Base-by-base conservation (phyloP, 352 stramenopile species). In the Plasmopara viticola region DNA sequence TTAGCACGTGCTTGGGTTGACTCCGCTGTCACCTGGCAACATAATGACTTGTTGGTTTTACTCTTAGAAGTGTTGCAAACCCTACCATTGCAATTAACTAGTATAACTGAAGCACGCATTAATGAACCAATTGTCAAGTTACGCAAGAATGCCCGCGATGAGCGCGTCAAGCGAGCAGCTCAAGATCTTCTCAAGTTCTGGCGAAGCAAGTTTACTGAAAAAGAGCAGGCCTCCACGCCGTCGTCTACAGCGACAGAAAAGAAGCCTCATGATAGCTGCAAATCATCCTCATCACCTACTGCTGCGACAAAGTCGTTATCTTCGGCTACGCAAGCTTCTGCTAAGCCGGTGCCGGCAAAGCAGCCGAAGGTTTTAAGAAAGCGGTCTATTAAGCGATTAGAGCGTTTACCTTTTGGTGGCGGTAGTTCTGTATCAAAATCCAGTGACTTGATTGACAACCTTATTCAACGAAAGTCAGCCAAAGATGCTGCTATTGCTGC, bases 101-200 rank as follows among this genome's bases (percentile, higher is more conserved):
- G 80, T 68, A 94, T 94, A 66, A 94, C 83, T 42, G 80, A 91
- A 64, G 83, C 83, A 55, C 70, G 70, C 48, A 94, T 94, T 60
- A 94, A 94, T 72, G 80, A 94, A 59, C 83, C 83, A 39, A 90
- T 94, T 66, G 83, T 94, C 48, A 80, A 89, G 66, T 70, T 94
- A 35, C 76, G 78, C 58, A 94, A 94, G 50, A 80, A 67, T 31
- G 78, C 80, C 41, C 68, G 73, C 18, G 78, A 91, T 60, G 83
- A 94, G 47, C 77, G 81, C 15, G 80, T 94, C 37, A 85, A 85
- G 46, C 78, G 79, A 12, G 68, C 78, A 8, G 83, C 83, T 5
- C 83, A 94, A 51, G 80, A 94, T 43, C 61, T 94, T 41, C 78
- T 94, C 39, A 94, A 94, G 60, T 81, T 80, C 68, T 94, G 83